Evolutionary conservation across 176 grass and related monocot genomes (phyloP).

Genomic region (Triticum dicoccoides): DNA sequence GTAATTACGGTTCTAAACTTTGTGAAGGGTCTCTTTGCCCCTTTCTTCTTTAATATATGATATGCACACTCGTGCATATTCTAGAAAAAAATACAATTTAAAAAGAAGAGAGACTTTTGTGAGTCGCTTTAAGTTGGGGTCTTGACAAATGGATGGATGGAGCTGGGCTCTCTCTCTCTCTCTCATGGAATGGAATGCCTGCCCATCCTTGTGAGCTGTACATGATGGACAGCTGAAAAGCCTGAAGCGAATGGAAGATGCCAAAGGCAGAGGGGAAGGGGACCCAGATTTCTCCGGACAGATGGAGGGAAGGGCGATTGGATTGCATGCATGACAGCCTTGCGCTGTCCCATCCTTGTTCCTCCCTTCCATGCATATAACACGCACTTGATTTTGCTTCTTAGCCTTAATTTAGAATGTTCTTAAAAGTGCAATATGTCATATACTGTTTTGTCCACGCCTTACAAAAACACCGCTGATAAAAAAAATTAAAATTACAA

Average conservation of each 20-base stretch:
- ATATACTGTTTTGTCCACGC: too few relatives aligned
- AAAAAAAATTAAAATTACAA: too few relatives aligned
- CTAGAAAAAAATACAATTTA: background rate
- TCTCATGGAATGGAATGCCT: background rate
- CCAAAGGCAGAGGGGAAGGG: background rate
- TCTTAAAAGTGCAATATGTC: background rate
- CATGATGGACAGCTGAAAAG: background rate
- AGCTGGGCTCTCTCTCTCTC: background rate
- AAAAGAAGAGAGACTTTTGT: background rate
- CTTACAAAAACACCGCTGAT: too few relatives aligned
- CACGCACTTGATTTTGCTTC: background rate
- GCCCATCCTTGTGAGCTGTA: background rate
- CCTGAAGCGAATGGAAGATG: constrained; percentile 16
- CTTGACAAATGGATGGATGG: background rate
- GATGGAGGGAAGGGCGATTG: background rate
- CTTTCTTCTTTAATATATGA: too few relatives aligned
- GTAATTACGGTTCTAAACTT: too few relatives aligned
- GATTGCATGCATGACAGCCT: background rate
- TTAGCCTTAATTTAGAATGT: background rate
- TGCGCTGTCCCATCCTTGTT: background rate
- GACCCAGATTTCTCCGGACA: background rate
- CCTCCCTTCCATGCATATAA: background rate
- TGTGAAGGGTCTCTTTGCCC: too few relatives aligned
- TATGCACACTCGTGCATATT: too few relatives aligned
- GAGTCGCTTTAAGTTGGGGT: background rate